Evolutionary conservation across 345 rosid genomes (phyloP).

Genomic region (Passiflora organensis): DNA sequence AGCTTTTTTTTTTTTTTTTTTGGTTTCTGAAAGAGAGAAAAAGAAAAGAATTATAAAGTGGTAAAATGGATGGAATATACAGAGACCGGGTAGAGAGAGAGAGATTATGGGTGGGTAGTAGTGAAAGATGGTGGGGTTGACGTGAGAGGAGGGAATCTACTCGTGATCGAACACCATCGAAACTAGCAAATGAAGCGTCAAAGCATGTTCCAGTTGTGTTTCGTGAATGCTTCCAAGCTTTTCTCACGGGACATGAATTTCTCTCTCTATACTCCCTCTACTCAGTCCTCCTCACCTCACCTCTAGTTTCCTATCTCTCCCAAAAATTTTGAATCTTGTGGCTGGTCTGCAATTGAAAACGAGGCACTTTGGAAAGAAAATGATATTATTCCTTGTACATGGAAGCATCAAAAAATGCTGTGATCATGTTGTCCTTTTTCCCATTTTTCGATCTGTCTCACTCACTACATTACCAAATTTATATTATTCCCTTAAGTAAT

Average conservation of each 20-base stretch:
- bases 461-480: neutral
- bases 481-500: neutral
- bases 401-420: neutral
- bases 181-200: neutral
- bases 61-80: no score
- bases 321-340: neutral
- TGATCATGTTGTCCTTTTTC: no score
- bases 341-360: neutral
- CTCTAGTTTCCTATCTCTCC: neutral
- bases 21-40: no score
- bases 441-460: neutral
- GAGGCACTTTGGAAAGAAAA: neutral
- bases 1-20: no score
- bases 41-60: no score
- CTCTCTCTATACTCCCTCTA: no score
- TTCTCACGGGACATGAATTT: constrained; percentile 37
- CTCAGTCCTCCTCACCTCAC: neutral
- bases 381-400: neutral
- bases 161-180: constrained; percentile 34
- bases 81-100: no score
- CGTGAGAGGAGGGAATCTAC: constrained; percentile 21
- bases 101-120: neutral
- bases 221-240: constrained; percentile 48
- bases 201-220: constrained; percentile 15
- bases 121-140: constrained; percentile 16